Conservation (phyloP, 768 basidiomycete genomes). For the Lyophyllum atratum region DNA sequence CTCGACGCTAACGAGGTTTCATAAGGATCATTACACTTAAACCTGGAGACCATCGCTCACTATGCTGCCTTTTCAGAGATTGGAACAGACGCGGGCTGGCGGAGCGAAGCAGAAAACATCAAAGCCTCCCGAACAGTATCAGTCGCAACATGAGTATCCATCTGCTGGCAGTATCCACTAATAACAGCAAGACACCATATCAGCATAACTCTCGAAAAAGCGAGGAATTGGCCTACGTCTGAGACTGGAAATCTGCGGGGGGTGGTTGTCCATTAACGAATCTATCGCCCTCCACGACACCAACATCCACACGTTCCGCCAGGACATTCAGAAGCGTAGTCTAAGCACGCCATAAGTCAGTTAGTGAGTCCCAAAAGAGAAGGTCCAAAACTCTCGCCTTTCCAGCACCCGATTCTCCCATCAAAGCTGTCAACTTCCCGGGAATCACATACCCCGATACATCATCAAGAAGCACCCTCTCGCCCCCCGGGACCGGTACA, state of each 20-base stretch:
- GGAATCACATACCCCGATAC: constrained; percentile 82
- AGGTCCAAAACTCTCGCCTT: constrained; percentile 32
- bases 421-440: constrained; percentile 77
- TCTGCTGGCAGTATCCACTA: constrained; percentile 86
- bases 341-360: constrained; percentile 20
- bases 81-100: constrained; percentile 70
- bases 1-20: constrained; percentile 32
- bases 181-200: no score
- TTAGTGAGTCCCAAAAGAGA: not conserved
- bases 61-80: constrained; percentile 76
- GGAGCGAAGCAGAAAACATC: constrained; percentile 75
- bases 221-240: constrained; percentile 40
- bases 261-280: constrained; percentile 56
- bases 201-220: not conserved
- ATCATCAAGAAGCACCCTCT: constrained; percentile 60
- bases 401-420: constrained; percentile 60
- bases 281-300: constrained; percentile 51
- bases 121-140: constrained; percentile 82
- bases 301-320: constrained; percentile 48
- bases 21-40: not conserved
- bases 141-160: constrained; percentile 76
- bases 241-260: constrained; percentile 62
- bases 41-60: constrained; percentile 39
- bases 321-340: constrained; percentile 63
- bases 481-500: constrained; percentile 52